Evolutionary conservation across 495 filamentous ascomycete genomes (phyloP).

Genomic region (Podospora tetraspora): DNA sequence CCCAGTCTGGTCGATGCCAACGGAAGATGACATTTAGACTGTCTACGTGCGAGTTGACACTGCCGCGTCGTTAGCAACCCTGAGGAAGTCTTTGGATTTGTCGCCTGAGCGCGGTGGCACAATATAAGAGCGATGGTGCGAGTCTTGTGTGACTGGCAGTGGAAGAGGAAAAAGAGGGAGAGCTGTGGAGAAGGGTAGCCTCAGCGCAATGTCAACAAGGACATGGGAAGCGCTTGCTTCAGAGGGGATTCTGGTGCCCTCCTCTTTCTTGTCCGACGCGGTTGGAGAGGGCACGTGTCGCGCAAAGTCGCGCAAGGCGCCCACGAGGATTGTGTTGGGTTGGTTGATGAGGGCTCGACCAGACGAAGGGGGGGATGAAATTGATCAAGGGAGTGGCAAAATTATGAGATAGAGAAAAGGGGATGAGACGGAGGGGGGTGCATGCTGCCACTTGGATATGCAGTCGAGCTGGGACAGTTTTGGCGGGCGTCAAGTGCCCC

Average conservation of each 20-base stretch:
- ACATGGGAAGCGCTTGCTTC: background rate
- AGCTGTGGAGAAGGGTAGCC: background rate
- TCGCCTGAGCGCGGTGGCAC: background rate
- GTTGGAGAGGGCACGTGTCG: constrained; percentile 11
- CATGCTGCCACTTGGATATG: background rate
- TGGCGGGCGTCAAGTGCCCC: background rate
- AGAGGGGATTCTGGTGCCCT: background rate
- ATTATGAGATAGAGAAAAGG: background rate
- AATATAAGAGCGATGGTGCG: background rate
- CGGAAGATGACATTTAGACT: constrained; percentile 39
- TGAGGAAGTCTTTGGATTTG: background rate
- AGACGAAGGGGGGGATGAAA: background rate
- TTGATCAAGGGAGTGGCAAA: background rate
- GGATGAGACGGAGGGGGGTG: background rate
- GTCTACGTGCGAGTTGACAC: constrained; percentile 17
- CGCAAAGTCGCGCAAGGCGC: constrained; percentile 3
- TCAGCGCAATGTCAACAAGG: background rate
- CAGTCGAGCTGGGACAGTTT: background rate
- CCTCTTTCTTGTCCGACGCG: background rate
- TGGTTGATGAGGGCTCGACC: background rate
- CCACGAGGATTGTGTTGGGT: background rate
- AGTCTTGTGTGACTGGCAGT: background rate
- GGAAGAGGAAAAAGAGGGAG: background rate
- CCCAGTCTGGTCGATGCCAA: constrained; percentile 39
- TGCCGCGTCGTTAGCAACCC: constrained; percentile 12